phyloP scores from a whole-genome alignment of 108 stramenopile species.

The Stephanodiscus minutulus region DNA sequence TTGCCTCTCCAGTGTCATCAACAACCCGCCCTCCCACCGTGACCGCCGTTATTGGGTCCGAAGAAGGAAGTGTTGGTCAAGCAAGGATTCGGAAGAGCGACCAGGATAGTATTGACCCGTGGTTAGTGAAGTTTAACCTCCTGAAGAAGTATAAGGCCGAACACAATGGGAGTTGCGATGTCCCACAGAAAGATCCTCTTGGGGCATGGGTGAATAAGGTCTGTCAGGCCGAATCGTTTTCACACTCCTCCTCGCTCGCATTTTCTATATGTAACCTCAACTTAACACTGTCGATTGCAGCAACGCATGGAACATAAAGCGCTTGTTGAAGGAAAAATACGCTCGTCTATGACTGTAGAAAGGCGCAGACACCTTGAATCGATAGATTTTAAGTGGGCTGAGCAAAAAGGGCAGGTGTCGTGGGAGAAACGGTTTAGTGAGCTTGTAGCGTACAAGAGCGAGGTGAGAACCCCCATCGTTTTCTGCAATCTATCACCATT shows the following conservation, averaged over 20 bases:
- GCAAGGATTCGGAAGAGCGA: background rate
- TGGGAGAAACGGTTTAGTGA: conserved; percentile 11
- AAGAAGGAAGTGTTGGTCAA: background rate
- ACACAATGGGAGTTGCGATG: conserved; percentile 11
- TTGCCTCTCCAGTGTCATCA: background rate
- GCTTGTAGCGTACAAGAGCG: conserved; percentile 9
- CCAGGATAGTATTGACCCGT: background rate
- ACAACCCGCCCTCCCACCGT: background rate
- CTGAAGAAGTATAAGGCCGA: conserved; percentile 13
- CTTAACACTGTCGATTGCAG: background rate
- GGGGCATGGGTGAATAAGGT: conserved; percentile 25
- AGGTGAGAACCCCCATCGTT: background rate
- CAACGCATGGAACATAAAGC: conserved; percentile 7
- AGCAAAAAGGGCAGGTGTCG: conserved; percentile 5
- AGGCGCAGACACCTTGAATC: background rate
- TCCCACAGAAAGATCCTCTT: conserved; percentile 11
- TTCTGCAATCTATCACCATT: background rate
- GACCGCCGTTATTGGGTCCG: background rate
- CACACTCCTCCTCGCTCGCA: too few relatives aligned
- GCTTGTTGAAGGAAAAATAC: conserved; percentile 2
- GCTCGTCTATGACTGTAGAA: background rate
- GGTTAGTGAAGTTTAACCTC: conserved; percentile 2
- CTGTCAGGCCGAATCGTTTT: background rate
- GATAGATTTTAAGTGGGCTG: conserved; percentile 9
- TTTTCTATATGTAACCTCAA: background rate